These are phyloP conservation scores for Isochrysis galbana DNA, from an alignment of 78 protist genomes.

Conservation along the genomic window DNA sequence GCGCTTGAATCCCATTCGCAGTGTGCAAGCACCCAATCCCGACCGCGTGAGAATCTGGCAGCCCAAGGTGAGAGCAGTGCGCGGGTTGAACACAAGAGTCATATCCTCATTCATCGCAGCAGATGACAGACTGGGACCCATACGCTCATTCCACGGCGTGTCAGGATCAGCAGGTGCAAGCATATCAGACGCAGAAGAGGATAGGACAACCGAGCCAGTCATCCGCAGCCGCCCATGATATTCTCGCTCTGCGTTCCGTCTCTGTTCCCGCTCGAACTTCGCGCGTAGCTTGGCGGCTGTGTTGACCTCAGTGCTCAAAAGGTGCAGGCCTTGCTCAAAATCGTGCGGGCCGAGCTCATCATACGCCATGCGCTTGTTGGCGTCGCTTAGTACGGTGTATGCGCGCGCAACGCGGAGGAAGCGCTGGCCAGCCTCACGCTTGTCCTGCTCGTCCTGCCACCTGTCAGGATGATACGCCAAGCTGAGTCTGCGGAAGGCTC, in stretches of 20 bases:
- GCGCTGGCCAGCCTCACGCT: background rate
- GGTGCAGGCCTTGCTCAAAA: background rate
- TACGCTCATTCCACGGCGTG: background rate
- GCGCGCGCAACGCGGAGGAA: background rate
- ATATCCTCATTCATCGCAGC: background rate
- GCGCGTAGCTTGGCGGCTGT: background rate
- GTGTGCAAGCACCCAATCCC: background rate
- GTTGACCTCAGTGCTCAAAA: background rate
- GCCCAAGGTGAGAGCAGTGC: background rate
- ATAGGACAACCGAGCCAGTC: background rate
- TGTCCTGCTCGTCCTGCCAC: background rate
- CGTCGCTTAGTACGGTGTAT: background rate
- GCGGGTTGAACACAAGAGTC: background rate
- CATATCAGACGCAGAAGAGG: background rate
- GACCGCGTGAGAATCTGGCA: background rate
- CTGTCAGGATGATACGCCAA: background rate
- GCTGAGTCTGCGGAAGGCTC: background rate
- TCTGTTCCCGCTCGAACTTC: background rate
- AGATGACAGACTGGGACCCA: background rate
- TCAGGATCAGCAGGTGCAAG: background rate
- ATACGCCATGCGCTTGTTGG: background rate
- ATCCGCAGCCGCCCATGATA: background rate
- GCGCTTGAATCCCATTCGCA: slow-evolving; percentile 3
- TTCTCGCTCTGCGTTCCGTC: background rate
- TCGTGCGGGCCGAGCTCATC: background rate